Base-by-base conservation (phyloP, 257 asterid species). In the Rhazya stricta region DNA sequence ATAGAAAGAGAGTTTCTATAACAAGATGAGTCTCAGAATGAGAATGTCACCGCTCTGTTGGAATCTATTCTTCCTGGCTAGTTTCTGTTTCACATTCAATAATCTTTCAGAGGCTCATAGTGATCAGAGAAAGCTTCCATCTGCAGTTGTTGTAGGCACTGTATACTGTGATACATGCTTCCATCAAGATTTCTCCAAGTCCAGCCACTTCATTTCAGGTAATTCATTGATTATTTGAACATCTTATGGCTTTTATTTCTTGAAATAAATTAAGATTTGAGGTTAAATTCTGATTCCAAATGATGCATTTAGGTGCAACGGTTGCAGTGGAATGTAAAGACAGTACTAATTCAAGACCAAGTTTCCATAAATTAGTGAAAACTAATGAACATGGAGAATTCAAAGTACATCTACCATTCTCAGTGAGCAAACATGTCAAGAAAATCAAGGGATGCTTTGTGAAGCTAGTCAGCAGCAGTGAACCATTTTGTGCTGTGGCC, bases 141-240 rank as follows among this genome's bases (percentile, higher is more conserved):
- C 91, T 53, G 97, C 91, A 16, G 87, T 90, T 15, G 80, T 91
- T 45, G 85, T 91, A 25, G 97, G 97, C 67, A 87, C 90, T 18
- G 97, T 91, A 72, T 90, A 82, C 73, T 91, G 97, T 69, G 90
- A 87, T 69, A 85, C 95, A 7, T 91, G 97, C 65, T 88, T 86
- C 85, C 89, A 78, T 32, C 90, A 76, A 66, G 79, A 81, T 75
- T 82, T 79, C 83, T 67, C 88, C 72, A 69, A 77, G 66, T 43
- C 82, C 45, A 77, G 76, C 85, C 94, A 79, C 86, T 89, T 87
- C 83, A 87, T 93, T 82, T 37, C 91, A 89, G 98, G 98, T 86
- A 65, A 67, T 21, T 43, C 48, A 7, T 43, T 43, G 48, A 43
- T 6, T 25, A 54, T 50, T 67, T 25, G 43, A 5, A 15, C 56